Percentiles rank a stretch among this genome's conserved stretches.
phyloP scores from a whole-genome alignment of 768 basidiomycete genomes.

The Rhodotorula babjevae region DNA sequence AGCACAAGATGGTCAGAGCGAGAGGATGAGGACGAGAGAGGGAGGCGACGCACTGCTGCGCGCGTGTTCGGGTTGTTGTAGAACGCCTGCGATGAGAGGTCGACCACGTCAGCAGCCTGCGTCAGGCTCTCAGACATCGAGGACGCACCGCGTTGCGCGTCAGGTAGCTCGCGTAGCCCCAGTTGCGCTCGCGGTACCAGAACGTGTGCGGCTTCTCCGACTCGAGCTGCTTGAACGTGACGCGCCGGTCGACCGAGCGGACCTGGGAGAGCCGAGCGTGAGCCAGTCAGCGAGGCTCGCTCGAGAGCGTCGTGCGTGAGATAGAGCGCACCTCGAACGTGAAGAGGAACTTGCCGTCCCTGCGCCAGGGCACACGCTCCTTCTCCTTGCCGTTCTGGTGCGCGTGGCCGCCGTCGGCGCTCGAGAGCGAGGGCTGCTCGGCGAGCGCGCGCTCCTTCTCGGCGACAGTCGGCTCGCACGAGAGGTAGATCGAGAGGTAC shows the following conservation, averaged over 20 bases:
- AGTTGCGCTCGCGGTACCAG: constrained; percentile 26
- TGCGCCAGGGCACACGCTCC: constrained; percentile 29
- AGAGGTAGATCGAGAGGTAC: constrained; percentile 41
- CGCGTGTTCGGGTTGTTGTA: constrained; percentile 36
- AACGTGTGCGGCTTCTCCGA: constrained; percentile 44
- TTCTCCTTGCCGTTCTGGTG: constrained; percentile 10
- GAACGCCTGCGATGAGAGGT: constrained; percentile 28
- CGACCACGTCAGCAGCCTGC: no score
- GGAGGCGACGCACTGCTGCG: neutral
- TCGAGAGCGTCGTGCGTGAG: no score
- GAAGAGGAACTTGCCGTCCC: constrained; percentile 35
- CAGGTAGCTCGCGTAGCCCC: constrained; percentile 16
- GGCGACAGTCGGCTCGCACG: constrained; percentile 46
- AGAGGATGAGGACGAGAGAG: neutral
- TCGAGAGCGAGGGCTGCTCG: neutral
- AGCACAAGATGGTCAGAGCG: neutral
- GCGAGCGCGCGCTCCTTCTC: constrained; percentile 42
- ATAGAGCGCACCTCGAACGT: constrained; percentile 33
- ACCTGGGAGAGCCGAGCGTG: constrained; percentile 4
- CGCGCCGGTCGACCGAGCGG: constrained; percentile 14
- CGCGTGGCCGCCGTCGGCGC: neutral
- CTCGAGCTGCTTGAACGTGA: constrained; percentile 44
- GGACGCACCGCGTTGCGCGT: no score
- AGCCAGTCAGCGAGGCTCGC: neutral
- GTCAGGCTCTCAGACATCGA: no score